A percentile compares a stretch with the other conserved stretches of the same genome.
These are phyloP conservation scores for Viola pubescens DNA, from an alignment of 441 rosid genomes.

Conservation along the genomic window DNA sequence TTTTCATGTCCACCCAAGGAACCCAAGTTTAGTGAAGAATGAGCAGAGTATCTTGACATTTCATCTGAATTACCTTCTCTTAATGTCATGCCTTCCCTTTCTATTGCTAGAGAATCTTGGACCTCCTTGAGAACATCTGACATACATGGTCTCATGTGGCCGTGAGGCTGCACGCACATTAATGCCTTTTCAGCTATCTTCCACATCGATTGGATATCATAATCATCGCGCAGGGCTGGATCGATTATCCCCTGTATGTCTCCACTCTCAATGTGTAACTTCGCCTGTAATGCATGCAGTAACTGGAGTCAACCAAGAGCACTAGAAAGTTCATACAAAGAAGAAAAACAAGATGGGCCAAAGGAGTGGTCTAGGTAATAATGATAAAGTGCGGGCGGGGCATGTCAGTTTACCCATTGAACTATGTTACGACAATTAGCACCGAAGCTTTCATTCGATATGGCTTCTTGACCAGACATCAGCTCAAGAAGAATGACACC, in stretches of 20 bases:
- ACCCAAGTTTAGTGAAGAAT: slow-evolving; percentile 59
- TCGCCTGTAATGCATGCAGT: slow-evolving; percentile 41
- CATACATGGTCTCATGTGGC: slow-evolving; percentile 83
- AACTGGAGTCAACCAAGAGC: too few species aligned
- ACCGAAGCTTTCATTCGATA: slow-evolving; percentile 85
- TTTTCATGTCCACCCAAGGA: slow-evolving; percentile 42
- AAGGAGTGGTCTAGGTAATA: too few species aligned
- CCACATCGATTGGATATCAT: slow-evolving; percentile 97
- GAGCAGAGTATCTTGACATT: slow-evolving; percentile 56
- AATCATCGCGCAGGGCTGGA: slow-evolving; percentile 46
- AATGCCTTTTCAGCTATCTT: slow-evolving; percentile 93
- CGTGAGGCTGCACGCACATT: slow-evolving; percentile 83
- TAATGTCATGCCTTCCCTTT: slow-evolving; percentile 38
- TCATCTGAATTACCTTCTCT: slow-evolving; percentile 73
- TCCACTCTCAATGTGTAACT: slow-evolving; percentile 83
- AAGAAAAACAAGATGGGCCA: too few species aligned
- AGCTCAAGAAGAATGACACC: slow-evolving; percentile 96
- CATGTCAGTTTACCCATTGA: slow-evolving; percentile 69
- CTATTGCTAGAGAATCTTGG: slow-evolving; percentile 77
- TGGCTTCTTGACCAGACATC: slow-evolving; percentile 93
- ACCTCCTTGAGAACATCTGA: slow-evolving; percentile 92
- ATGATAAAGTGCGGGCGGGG: neutral
- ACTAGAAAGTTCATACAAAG: too few species aligned
- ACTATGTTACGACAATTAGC: slow-evolving; percentile 86
- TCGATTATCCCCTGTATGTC: slow-evolving; percentile 87